These are phyloP conservation scores for Scutellaria galericulata DNA, from an alignment of 257 asterid genomes.

Conservation along the genomic window DNA sequence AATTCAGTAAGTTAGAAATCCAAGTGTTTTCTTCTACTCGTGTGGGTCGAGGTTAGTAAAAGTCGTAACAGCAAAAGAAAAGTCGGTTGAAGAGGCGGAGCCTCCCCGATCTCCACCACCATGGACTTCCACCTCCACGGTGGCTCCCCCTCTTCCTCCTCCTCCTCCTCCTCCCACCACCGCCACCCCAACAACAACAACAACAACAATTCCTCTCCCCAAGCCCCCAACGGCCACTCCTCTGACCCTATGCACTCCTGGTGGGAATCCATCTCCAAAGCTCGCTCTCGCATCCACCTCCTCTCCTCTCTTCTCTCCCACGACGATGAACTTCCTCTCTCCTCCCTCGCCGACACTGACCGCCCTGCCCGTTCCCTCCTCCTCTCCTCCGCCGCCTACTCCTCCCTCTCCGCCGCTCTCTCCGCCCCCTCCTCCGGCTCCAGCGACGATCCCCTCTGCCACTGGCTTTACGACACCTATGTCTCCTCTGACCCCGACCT, in stretches of 20 bases:
- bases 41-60: not conserved
- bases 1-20: no score
- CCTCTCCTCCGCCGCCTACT: constrained; percentile 74
- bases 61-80: not conserved
- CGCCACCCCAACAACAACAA: constrained; percentile 39
- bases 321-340: constrained; percentile 43
- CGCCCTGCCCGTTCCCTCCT: constrained; percentile 94
- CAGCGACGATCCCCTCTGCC: constrained; percentile 79
- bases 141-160: constrained; percentile 66
- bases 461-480: constrained; percentile 94
- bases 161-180: constrained; percentile 60
- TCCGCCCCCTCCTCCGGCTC: constrained; percentile 67
- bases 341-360: constrained; percentile 86
- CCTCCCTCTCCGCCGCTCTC: constrained; percentile 59
- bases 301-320: constrained; percentile 70
- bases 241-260: constrained; percentile 85
- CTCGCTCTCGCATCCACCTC: constrained; percentile 91
- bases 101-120: constrained; percentile 32
- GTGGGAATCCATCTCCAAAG: constrained; percentile 98
- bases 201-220: constrained; percentile 20
- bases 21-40: not conserved
- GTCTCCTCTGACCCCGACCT: constrained; percentile 77
- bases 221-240: constrained; percentile 39
- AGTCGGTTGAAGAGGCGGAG: constrained; percentile 33
- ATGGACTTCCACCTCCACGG: constrained; percentile 75